A percentile compares a stretch with the other conserved stretches of the same genome.
Evolutionary conservation across 768 basidiomycete genomes (phyloP).

Genomic region (Psilocybe subaeruginosa): DNA sequence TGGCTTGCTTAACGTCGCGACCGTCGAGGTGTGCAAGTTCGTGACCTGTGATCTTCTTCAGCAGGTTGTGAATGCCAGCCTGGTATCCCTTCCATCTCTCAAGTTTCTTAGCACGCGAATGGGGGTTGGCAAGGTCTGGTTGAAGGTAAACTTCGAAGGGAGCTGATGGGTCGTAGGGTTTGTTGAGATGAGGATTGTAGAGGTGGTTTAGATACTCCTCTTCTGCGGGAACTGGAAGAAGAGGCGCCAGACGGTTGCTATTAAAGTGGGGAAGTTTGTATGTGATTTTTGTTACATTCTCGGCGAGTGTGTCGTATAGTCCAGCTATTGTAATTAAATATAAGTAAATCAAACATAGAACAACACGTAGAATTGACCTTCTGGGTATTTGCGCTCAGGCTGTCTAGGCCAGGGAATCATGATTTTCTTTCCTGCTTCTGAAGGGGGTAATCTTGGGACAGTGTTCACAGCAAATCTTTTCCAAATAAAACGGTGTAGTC

Average conservation of each 20-base stretch:
- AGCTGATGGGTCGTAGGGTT: conserved; percentile 48
- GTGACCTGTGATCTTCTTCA: conserved; percentile 54
- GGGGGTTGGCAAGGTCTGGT: conserved; percentile 79
- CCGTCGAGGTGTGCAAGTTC: conserved; percentile 62
- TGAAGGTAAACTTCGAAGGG: conserved; percentile 70
- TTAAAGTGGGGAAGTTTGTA: conserved; percentile 66
- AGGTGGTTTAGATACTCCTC: conserved; percentile 59
- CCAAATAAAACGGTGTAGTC: conserved; percentile 67
- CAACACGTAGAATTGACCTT: conserved; percentile 37
- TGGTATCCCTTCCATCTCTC: conserved; percentile 70
- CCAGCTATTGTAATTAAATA: conserved; percentile 39
- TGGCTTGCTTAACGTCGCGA: conserved; percentile 62
- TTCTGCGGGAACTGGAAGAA: conserved; percentile 50
- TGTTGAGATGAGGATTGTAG: conserved; percentile 53
- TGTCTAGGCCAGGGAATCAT: conserved; percentile 74
- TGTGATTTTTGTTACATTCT: conserved; percentile 68
- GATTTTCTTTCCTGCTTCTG: conserved; percentile 38
- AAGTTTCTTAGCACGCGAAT: conserved; percentile 82
- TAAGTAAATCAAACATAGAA: background rate
- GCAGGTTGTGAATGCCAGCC: conserved; percentile 47
- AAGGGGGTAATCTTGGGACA: conserved; percentile 54
- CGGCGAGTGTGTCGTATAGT: conserved; percentile 65
- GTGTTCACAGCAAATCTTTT: conserved; percentile 71
- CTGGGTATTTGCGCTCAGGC: conserved; percentile 40
- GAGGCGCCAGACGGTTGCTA: conserved; percentile 33